These are phyloP conservation scores for Chlamydomonas sphaeroides DNA, from an alignment of 139 green algal species.

Conservation along the genomic window DNA sequence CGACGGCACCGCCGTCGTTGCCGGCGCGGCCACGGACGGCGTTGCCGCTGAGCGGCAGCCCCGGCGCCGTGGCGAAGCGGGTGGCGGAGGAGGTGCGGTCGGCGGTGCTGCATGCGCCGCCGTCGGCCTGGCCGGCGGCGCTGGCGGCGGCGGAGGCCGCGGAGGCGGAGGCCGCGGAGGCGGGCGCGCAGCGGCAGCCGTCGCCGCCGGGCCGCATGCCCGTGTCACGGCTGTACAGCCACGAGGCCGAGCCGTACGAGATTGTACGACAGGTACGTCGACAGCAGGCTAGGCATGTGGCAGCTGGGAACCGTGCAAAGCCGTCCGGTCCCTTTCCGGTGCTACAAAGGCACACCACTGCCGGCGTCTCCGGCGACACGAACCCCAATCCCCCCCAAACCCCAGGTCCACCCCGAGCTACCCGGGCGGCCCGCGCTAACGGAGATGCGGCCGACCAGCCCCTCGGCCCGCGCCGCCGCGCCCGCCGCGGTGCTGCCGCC, in stretches of 20 bases:
- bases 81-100: conserved; percentile 1
- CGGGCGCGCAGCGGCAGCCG: neutral
- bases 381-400: neutral
- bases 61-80: neutral
- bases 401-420: conserved; percentile 10
- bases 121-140: neutral
- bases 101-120: neutral
- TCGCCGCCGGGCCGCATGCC: neutral
- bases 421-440: neutral
- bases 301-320: no score
- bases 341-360: no score
- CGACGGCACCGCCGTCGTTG: no score
- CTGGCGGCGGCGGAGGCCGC: neutral
- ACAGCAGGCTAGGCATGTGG: no score
- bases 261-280: neutral
- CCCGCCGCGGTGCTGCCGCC: neutral
- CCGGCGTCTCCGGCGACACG: neutral
- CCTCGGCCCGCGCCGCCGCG: neutral
- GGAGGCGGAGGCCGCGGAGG: neutral
- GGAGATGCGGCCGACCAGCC: conserved; percentile 5
- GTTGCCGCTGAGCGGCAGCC: neutral
- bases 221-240: conserved; percentile 22
- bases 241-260: conserved; percentile 18
- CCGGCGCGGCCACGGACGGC: conserved; percentile 20
- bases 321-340: no score